phyloP scores from a whole-genome alignment of 495 filamentous ascomycete species.

The Neurospora sublineolata region DNA sequence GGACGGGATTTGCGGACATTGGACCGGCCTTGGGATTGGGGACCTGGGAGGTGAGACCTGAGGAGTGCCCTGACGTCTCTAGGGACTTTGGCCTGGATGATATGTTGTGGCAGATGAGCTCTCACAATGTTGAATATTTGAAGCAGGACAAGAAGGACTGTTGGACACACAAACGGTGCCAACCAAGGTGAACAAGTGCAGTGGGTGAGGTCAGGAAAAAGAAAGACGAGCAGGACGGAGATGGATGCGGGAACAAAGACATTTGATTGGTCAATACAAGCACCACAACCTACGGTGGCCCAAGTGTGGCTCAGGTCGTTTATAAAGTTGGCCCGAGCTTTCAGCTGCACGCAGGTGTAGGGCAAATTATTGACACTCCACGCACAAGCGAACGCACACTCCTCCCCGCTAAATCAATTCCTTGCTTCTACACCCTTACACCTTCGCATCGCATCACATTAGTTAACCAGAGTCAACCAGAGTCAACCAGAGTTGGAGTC shows the following conservation, averaged over 20 bases:
- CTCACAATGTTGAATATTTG: background rate
- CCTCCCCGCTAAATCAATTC: no score
- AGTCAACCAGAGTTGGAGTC: no score
- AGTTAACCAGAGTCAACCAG: no score
- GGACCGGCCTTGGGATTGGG: background rate
- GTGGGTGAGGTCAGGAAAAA: background rate
- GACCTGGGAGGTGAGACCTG: background rate
- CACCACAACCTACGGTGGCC: background rate
- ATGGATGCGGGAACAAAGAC: background rate
- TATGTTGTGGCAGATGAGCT: background rate
- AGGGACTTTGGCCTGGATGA: background rate
- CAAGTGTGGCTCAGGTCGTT: no score
- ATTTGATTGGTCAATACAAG: background rate
- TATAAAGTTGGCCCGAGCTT: no score
- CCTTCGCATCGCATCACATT: no score
- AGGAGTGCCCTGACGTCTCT: background rate
- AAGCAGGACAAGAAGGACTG: background rate
- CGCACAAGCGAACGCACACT: no score
- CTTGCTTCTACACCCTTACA: no score
- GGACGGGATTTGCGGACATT: background rate
- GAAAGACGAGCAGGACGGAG: background rate
- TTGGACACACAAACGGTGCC: background rate
- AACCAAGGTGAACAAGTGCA: background rate
- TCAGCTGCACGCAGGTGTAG: no score
- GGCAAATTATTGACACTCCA: no score